Evolutionary conservation across 148 eudicot genomes (phyloP), one percentile per base, ranked within the genome.

Genomic region (Bassia scoparia): DNA sequence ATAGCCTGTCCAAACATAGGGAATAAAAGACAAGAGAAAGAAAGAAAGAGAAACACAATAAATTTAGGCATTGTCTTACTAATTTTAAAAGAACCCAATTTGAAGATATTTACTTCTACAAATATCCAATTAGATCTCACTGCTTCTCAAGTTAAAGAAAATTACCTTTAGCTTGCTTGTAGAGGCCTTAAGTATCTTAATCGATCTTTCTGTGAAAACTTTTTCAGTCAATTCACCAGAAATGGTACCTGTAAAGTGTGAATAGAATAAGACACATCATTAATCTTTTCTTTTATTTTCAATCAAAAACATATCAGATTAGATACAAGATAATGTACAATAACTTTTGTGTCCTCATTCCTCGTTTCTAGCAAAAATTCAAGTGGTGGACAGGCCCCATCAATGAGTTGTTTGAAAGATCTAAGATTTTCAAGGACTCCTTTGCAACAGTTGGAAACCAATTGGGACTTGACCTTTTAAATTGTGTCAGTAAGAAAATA

Each of bases 191-290:
- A 87, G 76, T 72, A 87, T 67, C 54, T 84, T 70, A 91, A 71
- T 78, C 99, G 87, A 73, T 92, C 97, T 33, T 89, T 97, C 66
- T 84, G 69, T 60, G 82, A 65, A n/a, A 62, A 84, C 58, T 75
- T 86, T 95, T 77, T 95, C 99, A 3, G 80, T 87, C 77, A 95
- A 77, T 72, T 91, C 97, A 67, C 88, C 96, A 83, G 83, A 78
- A 81, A 95, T 17, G 90, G 96, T 33, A 89, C 96, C 99, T 95
- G 85, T 41, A 37, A 52, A 74, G 46, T 37, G n/a, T 15, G 0
- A 27, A 23, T 56, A 31, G n/a, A 30, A 30, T 64, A 27, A 63
- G 14, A 54, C 63, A 63, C n/a, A 37, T 10, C 8, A 41, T 1
- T 41, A 41, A 8, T 5, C 46, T 8, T 41, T 5, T 10, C 5